These are phyloP conservation scores for Aspergillus olivimuriae DNA, from an alignment of 495 filamentous ascomycete species.

Conservation along the genomic window DNA sequence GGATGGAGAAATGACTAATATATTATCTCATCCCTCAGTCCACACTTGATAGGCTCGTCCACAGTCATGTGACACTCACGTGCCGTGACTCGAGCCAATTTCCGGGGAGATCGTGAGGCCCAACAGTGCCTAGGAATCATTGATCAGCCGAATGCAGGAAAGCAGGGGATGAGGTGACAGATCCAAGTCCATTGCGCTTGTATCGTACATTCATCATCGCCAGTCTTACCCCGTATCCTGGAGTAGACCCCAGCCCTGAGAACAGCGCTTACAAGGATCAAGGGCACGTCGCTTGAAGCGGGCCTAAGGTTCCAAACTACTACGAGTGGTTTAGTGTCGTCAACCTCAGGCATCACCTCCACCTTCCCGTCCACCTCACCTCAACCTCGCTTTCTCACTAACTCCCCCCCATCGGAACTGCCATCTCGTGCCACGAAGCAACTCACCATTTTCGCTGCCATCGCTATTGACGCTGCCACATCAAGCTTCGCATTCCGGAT, in stretches of 20 bases:
- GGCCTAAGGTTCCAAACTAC: background rate
- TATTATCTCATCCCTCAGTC: background rate
- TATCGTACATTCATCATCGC: no score
- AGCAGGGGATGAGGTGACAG: no score
- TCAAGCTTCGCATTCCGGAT: conserved; percentile 8
- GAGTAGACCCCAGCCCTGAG: no score
- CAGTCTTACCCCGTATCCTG: no score
- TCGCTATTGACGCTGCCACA: conserved; percentile 11
- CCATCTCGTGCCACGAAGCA: conserved; percentile 25
- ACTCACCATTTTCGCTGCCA: conserved; percentile 18
- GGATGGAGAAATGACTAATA: background rate
- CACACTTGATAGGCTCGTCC: no score
- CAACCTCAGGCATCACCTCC: conserved; percentile 18
- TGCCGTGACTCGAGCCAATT: background rate
- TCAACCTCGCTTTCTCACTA: conserved; percentile 17
- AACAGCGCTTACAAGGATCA: no score
- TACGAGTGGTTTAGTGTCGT: conserved; percentile 2
- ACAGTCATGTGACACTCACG: background rate
- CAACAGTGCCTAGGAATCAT: background rate
- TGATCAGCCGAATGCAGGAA: no score
- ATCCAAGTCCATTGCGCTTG: no score
- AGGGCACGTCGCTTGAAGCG: no score
- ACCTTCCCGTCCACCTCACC: conserved; percentile 12
- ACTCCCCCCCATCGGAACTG: conserved; percentile 19
- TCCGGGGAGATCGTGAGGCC: background rate